These are phyloP conservation scores for Yarrowia alimentaria DNA, from an alignment of 805 yeast species.

Conservation along the genomic window DNA sequence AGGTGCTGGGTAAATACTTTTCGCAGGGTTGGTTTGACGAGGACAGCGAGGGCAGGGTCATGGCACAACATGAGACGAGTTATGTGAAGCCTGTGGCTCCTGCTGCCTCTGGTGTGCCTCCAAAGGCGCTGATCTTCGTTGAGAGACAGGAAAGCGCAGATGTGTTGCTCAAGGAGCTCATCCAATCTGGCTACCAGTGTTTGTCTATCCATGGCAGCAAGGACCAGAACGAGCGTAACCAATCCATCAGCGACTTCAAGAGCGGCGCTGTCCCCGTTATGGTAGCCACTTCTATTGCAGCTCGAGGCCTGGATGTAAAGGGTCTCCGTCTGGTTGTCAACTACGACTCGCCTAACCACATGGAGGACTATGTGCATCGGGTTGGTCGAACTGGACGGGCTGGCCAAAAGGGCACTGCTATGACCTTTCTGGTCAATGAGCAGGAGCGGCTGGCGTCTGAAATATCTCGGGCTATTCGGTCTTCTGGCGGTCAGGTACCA, in stretches of 20 bases:
- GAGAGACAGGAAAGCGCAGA: conserved; percentile 91
- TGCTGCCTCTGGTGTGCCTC: too few species aligned
- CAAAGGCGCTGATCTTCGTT: too few species aligned
- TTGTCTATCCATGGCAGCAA: conserved; percentile 88
- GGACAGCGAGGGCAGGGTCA: conserved; percentile 39
- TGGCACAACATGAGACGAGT: too few species aligned
- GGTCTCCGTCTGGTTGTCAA: conserved; percentile 77
- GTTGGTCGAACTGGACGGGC: conserved; percentile 97
- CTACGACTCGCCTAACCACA: conserved; percentile 77
- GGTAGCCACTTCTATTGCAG: conserved; percentile 91
- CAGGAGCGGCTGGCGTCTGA: conserved; percentile 69
- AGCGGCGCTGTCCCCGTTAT: conserved; percentile 57
- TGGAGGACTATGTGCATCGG: conserved; percentile 94
- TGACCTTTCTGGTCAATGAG: conserved; percentile 63
- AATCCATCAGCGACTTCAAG: conserved; percentile 68
- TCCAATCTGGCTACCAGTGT: conserved; percentile 55
- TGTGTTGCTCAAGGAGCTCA: conserved; percentile 53
- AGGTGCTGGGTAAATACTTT: conserved; percentile 49
- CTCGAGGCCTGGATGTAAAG: conserved; percentile 93
- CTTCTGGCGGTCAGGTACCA: conserved; percentile 58
- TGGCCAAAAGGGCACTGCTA: conserved; percentile 68
- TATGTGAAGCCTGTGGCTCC: too few species aligned
- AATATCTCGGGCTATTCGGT: conserved; percentile 62
- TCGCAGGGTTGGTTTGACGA: conserved; percentile 36
- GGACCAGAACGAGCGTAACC: conserved; percentile 77